These are phyloP conservation scores for Corrigiola litoralis DNA, from an alignment of 179 eudicot genomes.

Conservation along the genomic window DNA sequence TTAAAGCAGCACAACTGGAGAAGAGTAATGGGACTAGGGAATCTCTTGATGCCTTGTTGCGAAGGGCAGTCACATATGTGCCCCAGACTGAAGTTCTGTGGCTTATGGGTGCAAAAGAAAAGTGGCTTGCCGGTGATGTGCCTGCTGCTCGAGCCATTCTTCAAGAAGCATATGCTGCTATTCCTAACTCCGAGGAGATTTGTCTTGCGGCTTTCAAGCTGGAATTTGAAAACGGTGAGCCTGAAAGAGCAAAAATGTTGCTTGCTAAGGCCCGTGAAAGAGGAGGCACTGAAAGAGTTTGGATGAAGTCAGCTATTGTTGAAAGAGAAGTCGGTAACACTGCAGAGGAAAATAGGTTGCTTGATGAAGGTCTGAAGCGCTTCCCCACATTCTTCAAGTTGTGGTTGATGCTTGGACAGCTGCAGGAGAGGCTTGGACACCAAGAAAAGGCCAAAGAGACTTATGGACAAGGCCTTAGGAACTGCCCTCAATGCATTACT, in stretches of 20 bases:
- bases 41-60: slow-evolving; percentile 73
- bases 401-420: slow-evolving; percentile 93
- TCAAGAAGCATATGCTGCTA: slow-evolving; percentile 84
- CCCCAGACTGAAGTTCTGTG: slow-evolving; percentile 90
- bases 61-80: slow-evolving; percentile 73
- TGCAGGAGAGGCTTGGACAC: slow-evolving; percentile 58
- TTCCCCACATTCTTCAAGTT: slow-evolving; percentile 79
- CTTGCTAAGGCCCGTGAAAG: slow-evolving; percentile 84
- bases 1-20: slow-evolving; percentile 87
- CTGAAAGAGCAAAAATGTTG: slow-evolving; percentile 81
- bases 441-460: slow-evolving; percentile 56
- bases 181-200: slow-evolving; percentile 87
- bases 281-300: slow-evolving; percentile 82
- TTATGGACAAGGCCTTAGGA: slow-evolving; percentile 61
- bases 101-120: slow-evolving; percentile 97
- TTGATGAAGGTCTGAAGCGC: slow-evolving; percentile 67
- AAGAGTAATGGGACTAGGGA: slow-evolving; percentile 82
- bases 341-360: slow-evolving; percentile 64
- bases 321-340: slow-evolving; percentile 84
- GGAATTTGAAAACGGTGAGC: slow-evolving; percentile 86
- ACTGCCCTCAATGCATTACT: slow-evolving; percentile 64
- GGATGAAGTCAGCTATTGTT: slow-evolving; percentile 95
- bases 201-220: slow-evolving; percentile 96
- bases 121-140: slow-evolving; percentile 97
- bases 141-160: slow-evolving; percentile 88